Base-by-base conservation (phyloP, 768 basidiomycete species). In the Suillus spraguei region DNA sequence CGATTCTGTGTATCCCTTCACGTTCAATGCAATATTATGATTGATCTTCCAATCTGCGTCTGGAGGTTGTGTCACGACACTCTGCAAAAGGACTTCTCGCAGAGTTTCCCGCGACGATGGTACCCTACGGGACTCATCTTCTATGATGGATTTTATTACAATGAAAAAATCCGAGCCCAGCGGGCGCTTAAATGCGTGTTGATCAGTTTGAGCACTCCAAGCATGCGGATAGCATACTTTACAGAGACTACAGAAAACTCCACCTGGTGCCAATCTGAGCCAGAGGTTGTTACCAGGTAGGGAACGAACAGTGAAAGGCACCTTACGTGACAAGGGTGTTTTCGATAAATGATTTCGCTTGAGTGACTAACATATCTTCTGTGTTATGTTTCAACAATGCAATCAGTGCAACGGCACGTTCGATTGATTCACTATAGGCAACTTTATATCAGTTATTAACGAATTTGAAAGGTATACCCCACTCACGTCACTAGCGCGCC, bases 321-420 rank as follows among this genome's bases (percentile, higher is more conserved):
- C 66, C 81, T 60, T 68, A 87, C 84, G 76, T 79, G 47, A 80
- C 77, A 13, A 90, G 73, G 5, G 81, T 84, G 32, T 73, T 77
- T 41, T 82, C 83, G 20, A 91, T 72, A 69, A 90, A 88, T 17
- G 76, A 65, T 66, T 77, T 81, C 1, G 85, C 86, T 71, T 90
- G 88, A 41, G 79, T 71, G 4, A 85, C 81, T 3, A 92, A 79
- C 10, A 82, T 72, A 67, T 90, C 87, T 65, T 90, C 88, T 36
- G 76, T 78, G 65, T 82, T 80, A 50, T 81, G 79, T 42, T 78
- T 74, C 42, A 86, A 80, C 7, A 79, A 76, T 2, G 77, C 72
- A 52, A 90, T 70, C 7, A 90, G 73, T 60, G 80, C 77, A 11
- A 81, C 75, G 3, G 82, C 79, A 44, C 77, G 75, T 67, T 88